Evolutionary conservation across 306 rosid genomes (phyloP).

Genomic region (Cucumis sativus): DNA sequence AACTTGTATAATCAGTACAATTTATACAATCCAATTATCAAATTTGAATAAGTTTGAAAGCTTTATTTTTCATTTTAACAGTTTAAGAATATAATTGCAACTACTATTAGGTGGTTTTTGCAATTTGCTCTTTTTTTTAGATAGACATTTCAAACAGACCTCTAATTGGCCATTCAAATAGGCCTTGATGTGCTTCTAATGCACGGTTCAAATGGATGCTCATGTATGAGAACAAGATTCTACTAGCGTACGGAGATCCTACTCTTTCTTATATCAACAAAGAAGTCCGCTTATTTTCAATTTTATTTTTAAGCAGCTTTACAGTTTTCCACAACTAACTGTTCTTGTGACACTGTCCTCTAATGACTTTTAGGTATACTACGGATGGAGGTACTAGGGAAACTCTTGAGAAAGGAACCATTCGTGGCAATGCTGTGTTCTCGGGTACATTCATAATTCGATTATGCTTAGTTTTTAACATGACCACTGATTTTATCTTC

Average conservation of each 20-base stretch:
- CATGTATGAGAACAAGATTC: not conserved
- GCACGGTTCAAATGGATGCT: not conserved
- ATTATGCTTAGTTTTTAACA: not conserved
- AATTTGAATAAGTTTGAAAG: too few species aligned
- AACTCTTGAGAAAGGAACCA: conserved; percentile 76
- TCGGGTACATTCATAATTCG: conserved; percentile 39
- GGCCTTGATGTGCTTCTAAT: not conserved
- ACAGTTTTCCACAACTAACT: not conserved
- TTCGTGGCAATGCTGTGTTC: conserved; percentile 59
- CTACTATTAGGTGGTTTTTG: too few species aligned
- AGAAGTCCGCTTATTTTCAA: not conserved
- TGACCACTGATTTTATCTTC: not conserved
- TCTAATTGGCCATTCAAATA: not conserved
- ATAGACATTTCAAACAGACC: too few species aligned
- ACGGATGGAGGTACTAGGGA: conserved; percentile 92
- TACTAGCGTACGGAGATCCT: not conserved
- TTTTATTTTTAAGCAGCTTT: not conserved
- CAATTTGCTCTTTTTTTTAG: too few species aligned
- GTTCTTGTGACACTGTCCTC: not conserved
- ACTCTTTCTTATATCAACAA: not conserved
- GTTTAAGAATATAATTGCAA: too few species aligned
- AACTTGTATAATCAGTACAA: too few species aligned
- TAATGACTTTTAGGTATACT: conserved; percentile 48
- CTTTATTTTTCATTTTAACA: too few species aligned
- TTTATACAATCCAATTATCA: too few species aligned